Conservation (phyloP, 2,329 filamentous ascomycete species). For the Sporothrix brasiliensis region DNA sequence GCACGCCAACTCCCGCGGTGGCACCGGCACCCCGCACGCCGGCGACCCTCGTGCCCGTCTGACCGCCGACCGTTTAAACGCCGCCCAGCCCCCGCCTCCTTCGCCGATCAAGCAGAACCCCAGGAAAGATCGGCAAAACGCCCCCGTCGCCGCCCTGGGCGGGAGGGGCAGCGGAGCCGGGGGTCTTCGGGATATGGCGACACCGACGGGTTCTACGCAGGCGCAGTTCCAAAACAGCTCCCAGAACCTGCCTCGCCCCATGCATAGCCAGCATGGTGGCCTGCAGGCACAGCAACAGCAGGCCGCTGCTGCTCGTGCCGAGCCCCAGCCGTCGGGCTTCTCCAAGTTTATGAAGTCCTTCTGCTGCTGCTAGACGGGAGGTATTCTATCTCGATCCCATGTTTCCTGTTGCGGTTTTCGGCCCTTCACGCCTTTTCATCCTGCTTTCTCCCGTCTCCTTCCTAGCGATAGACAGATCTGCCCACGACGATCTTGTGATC, state of each 20-base stretch:
- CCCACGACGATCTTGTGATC: constrained; percentile 11
- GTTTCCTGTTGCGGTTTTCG: not conserved
- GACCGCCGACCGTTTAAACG: constrained; percentile 88
- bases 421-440: not conserved
- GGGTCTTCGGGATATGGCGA: constrained; percentile 74
- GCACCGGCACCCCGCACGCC: constrained; percentile 66
- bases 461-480: constrained; percentile 14
- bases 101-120: constrained; percentile 80
- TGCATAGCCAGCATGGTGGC: constrained; percentile 60
- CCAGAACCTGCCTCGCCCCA: constrained; percentile 74
- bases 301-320: constrained; percentile 60
- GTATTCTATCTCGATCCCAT: not conserved
- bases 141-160: constrained; percentile 69
- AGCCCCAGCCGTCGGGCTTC: constrained; percentile 77
- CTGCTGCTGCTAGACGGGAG: constrained; percentile 71
- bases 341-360: constrained; percentile 92
- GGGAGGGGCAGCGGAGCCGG: constrained; percentile 77
- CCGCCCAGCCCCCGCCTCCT: constrained; percentile 85
- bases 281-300: constrained; percentile 56
- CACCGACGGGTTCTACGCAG: constrained; percentile 87
- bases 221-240: constrained; percentile 97
- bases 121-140: constrained; percentile 75
- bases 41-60: constrained; percentile 61
- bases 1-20: constrained; percentile 70
- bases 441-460: not conserved